Base-by-base conservation (phyloP, 2,329 filamentous ascomycete genomes). In the Cercospora berteroae region DNA sequence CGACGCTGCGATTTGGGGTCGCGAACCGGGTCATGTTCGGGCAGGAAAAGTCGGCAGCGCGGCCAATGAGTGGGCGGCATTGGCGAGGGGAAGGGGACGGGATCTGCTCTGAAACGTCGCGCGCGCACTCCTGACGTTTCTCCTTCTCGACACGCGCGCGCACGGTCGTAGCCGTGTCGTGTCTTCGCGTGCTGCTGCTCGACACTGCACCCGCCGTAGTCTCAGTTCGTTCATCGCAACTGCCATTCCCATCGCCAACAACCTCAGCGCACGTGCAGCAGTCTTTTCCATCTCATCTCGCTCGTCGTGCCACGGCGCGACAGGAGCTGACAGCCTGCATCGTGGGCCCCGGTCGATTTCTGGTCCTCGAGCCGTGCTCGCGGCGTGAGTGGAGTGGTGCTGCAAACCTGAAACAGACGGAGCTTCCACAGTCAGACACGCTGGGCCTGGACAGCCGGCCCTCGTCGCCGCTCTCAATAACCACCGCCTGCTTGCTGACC, bases 331-430 rank as follows among this genome's bases (percentile, higher is more conserved):
- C 36, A 42, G 36, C 36, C 36, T 42, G 36, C 36, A 42, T 42
- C 36, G 36, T 42, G 36, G 6, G 36, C 36, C 36, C 36, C 36
- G 36, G 36, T 42, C 36, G 36, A 3, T 42, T 42, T 42, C 13
- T 48, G 44, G 44, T 23, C 25, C 44, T 23, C 44, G 13, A 23
- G 44, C 44, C 18, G 44, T 25, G 44, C 44, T 20, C 4, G 44
- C 44, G 44, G 44, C 44, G 44, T 23, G 44, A 50, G 44, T 50
- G 44, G 44, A 50, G 44, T 50, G 44, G 20, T 25, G 44, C 44
- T 50, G 44, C 44, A 23, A 20, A 23, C 44, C 61, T 63, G 61
- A 63, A 63, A 63, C 61, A 63, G 36, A 50, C 50, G 60, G 31
- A 20, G 27, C 48, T 48, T 36, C 13, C 42, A 56, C 61, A n/a